Evolutionary conservation across 208 protist genomes (phyloP).

Genomic region (Crithidia sp.): DNA sequence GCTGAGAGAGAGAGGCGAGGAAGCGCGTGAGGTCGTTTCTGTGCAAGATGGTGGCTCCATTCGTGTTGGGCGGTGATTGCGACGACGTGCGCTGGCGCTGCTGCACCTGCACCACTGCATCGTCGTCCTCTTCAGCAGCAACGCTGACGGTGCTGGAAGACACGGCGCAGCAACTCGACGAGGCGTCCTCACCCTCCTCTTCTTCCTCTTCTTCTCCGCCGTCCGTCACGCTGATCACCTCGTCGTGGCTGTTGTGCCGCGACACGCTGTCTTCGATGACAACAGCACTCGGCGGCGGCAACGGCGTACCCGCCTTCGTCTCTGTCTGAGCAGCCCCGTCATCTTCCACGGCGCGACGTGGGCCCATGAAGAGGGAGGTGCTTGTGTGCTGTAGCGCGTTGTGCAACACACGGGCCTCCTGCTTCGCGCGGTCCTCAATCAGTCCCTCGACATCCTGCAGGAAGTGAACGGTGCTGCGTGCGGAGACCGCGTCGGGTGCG

Average conservation of each 20-base stretch:
- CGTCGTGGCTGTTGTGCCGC: background rate
- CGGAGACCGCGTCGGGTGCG: conserved; percentile 59
- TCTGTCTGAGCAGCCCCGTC: background rate
- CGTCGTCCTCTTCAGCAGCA: background rate
- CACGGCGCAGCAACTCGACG: conserved; percentile 10
- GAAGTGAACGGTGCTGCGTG: conserved; percentile 47
- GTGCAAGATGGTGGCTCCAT: conserved; percentile 4
- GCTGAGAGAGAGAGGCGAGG: conserved; percentile 7
- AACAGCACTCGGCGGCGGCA: background rate
- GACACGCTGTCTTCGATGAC: background rate
- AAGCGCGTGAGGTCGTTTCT: conserved; percentile 22
- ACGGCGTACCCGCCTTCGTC: background rate
- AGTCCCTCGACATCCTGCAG: conserved; percentile 56
- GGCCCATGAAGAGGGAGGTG: conserved; percentile 86
- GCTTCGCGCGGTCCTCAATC: conserved; percentile 39
- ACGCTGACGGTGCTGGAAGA: conserved; percentile 5
- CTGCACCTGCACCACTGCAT: background rate
- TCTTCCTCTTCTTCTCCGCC: background rate
- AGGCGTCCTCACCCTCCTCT: background rate
- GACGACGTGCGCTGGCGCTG: conserved; percentile 4
- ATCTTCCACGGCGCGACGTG: conserved; percentile 39
- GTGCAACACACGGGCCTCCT: conserved; percentile 49
- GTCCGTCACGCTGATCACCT: conserved; percentile 16
- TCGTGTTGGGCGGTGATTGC: background rate
- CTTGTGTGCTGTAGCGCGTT: conserved; percentile 68